Evolutionary conservation across 169 alveolate species (phyloP).

Genomic region (Plasmodium gonderi): DNA sequence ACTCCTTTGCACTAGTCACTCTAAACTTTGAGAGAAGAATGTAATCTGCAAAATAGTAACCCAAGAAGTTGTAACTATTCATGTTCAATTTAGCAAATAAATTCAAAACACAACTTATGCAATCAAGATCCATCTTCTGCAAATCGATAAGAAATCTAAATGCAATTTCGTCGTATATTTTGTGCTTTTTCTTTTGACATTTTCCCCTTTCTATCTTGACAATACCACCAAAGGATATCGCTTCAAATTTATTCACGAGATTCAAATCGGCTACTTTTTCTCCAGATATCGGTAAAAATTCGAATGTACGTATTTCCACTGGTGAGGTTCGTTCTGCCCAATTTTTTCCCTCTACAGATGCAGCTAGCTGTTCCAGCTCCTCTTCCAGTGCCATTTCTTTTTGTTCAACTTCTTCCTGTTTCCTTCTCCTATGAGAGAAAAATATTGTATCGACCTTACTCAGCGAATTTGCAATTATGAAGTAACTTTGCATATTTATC

Average conservation of each 20-base stretch:
- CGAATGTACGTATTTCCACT: too few relatives aligned
- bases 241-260: neutral
- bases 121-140: constrained; percentile 8
- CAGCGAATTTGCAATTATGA: constrained; percentile 33
- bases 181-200: neutral
- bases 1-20: neutral
- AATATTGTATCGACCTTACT: constrained; percentile 7
- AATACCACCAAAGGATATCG: neutral
- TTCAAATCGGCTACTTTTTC: too few relatives aligned
- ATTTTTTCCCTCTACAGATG: too few relatives aligned
- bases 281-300: too few relatives aligned
- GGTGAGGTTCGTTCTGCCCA: too few relatives aligned
- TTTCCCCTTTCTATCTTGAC: neutral
- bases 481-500: constrained; percentile 36
- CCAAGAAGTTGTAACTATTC: constrained; percentile 11
- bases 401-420: neutral
- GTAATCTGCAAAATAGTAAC: constrained; percentile 48
- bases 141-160: constrained; percentile 30
- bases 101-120: constrained; percentile 43
- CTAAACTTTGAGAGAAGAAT: neutral
- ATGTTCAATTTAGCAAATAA: constrained; percentile 35
- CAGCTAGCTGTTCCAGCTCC: too few relatives aligned
- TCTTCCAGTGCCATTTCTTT: too few relatives aligned
- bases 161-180: constrained; percentile 42
- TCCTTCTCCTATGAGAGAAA: neutral